A percentile compares a stretch with the other conserved stretches of the same genome.
Evolutionary conservation across 306 rosid genomes (phyloP).

Genomic region (Acacia acuminata): DNA sequence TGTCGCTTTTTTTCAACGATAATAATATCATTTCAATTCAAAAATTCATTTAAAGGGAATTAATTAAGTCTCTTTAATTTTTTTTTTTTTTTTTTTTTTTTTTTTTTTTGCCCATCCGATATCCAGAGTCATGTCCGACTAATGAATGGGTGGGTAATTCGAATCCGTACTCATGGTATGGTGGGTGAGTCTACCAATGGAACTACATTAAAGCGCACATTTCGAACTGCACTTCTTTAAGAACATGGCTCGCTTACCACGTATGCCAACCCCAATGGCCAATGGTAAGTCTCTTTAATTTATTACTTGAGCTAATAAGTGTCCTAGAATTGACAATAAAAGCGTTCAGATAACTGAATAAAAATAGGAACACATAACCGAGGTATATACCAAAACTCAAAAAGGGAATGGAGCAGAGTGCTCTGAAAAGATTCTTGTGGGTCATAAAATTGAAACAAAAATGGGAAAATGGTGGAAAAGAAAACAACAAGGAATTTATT

Average conservation of each 20-base stretch:
- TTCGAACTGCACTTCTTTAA: too few species aligned
- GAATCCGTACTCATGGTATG: too few species aligned
- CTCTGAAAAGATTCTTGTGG: background rate
- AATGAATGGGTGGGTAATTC: too few species aligned
- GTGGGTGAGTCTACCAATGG: too few species aligned
- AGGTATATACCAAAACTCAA: background rate
- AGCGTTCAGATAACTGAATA: background rate
- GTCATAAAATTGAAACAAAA: background rate
- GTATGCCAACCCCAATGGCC: too few species aligned
- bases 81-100: too few species aligned
- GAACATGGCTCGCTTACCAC: too few species aligned
- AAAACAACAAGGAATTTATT: background rate
- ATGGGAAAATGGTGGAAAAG: background rate
- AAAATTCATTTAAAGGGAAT: background rate
- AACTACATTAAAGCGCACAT: too few species aligned
- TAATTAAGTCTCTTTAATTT: background rate
- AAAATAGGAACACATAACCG: background rate
- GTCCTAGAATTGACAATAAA: background rate
- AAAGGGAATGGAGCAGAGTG: background rate
- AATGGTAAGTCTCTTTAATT: background rate
- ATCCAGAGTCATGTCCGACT: too few species aligned
- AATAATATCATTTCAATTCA: background rate
- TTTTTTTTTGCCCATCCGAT: too few species aligned
- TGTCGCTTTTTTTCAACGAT: background rate
- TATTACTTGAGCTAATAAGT: background rate